Evolutionary conservation across 2,329 filamentous ascomycete genomes (phyloP), one percentile per base, ranked within the genome.

Genomic region (Colletotrichum navitas): DNA sequence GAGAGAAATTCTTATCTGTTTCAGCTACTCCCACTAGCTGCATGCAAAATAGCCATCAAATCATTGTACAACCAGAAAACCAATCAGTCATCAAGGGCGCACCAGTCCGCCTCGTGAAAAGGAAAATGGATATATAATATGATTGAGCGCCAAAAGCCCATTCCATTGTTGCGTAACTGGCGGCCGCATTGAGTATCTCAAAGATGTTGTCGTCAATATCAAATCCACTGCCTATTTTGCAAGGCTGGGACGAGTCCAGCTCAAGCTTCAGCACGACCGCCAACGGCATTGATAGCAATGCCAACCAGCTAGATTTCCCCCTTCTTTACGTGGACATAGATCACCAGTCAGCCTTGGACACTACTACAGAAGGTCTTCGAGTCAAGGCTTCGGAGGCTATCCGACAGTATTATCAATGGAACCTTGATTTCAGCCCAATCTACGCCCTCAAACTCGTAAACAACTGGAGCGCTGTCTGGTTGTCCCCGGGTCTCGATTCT

Each of bases 241-340:
- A 24, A 39, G 54, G 54, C 8, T 58, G 34, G 54, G 34, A 56
- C 34, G 21, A 21, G 5, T 32, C 21, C 21, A 56, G 21, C 10
- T 36, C 54, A 3, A 24, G n/a, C n/a, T 58, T 58, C 18, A 14
- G n/a, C n/a, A 58, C 54, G 3, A 26, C 3, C 54, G 5, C 12
- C 54, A 32, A 58, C n/a, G 14, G 24, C 3, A 26, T 6, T n/a
- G 34, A 58, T 10, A 14, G n/a, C n/a, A n/a, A n/a, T 34, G 34
- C 54, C 10, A 56, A 56, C 5, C 32, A 32, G 4, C 34, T 24
- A 11, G 34, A 29, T 2, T 56, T 56, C 34, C 54, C 54, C 1
- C 24, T 56, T 24, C 54, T 56, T 24, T 56, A 39, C 54, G 34
- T 5, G 34, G 54, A 56, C 18, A 36, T 39, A 56, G 54, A 56